These are phyloP conservation scores for Penicillium antarcticum DNA, from an alignment of 495 filamentous ascomycete genomes.

Conservation along the genomic window DNA sequence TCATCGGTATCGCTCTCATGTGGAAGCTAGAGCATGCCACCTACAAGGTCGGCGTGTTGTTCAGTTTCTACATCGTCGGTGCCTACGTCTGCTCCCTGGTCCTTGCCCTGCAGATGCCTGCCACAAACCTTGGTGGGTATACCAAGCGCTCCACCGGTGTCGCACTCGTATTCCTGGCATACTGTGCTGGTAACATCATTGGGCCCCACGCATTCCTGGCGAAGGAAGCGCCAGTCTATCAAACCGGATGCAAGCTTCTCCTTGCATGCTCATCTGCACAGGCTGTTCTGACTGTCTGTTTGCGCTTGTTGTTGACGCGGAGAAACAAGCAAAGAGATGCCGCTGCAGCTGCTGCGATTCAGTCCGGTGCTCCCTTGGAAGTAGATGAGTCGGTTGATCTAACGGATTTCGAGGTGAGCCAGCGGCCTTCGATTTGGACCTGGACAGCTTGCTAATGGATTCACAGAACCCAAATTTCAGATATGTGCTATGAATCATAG, in stretches of 20 bases:
- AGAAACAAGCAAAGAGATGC: conserved; percentile 19
- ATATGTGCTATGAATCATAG: conserved; percentile 16
- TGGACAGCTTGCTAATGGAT: not conserved
- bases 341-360: not conserved
- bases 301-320: conserved; percentile 12
- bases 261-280: conserved; percentile 24
- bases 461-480: conserved; percentile 18
- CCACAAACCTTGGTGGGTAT: conserved; percentile 39
- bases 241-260: conserved; percentile 33
- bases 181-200: conserved; percentile 35
- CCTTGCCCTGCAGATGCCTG: conserved; percentile 39
- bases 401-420: conserved; percentile 23
- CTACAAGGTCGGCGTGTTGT: conserved; percentile 32
- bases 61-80: conserved; percentile 39
- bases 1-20: conserved; percentile 31
- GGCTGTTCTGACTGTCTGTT: conserved; percentile 8
- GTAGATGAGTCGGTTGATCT: conserved; percentile 16
- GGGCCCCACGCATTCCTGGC: conserved; percentile 36
- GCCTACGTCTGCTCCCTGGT: conserved; percentile 38
- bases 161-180: conserved; percentile 38
- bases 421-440: not conserved
- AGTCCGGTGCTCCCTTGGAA: not conserved
- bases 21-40: conserved; percentile 33
- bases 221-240: conserved; percentile 30
- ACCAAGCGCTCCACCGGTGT: conserved; percentile 40